Conservation (phyloP, 1,284 basidiomycete genomes). For the Apiotrichum siamense region DNA sequence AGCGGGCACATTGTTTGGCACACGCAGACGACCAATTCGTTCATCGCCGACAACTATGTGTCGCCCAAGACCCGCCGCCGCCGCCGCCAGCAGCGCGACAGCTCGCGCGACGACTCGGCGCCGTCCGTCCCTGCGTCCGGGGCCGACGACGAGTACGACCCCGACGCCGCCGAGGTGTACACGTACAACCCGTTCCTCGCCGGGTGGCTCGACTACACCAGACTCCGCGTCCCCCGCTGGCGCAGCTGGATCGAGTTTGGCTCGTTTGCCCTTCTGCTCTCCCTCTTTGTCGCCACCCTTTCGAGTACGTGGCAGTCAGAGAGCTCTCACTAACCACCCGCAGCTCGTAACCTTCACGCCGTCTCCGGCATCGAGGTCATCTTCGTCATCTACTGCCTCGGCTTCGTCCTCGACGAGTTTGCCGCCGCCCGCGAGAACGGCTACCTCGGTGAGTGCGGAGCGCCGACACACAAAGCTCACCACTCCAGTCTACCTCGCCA, state of each 20-base stretch:
- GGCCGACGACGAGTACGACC: conserved; percentile 9
- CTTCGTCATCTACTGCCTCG: conserved; percentile 67
- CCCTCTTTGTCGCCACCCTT: conserved; percentile 57
- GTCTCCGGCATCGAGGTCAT: conserved; percentile 59
- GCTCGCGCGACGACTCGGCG: not conserved
- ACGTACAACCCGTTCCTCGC: conserved; percentile 66
- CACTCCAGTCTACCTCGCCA: conserved; percentile 68
- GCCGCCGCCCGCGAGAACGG: conserved; percentile 61
- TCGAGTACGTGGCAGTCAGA: conserved; percentile 53
- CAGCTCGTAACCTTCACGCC: conserved; percentile 56
- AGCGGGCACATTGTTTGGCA: conserved; percentile 53
- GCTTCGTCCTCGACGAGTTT: conserved; percentile 63
- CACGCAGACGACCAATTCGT: conserved; percentile 57
- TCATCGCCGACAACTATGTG: conserved; percentile 74
- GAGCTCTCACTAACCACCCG: conserved; percentile 2
- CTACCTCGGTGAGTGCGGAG: conserved; percentile 62
- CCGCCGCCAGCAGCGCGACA: conserved; percentile 1
- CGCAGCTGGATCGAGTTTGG: conserved; percentile 70
- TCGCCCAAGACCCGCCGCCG: conserved; percentile 44
- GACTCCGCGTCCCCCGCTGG: conserved; percentile 75
- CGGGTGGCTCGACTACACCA: conserved; percentile 70
- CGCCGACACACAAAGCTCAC: conserved; percentile 2
- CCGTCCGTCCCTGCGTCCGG: too few species aligned
- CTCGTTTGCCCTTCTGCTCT: conserved; percentile 60
- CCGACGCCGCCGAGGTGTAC: conserved; percentile 46